A percentile compares a stretch with the other conserved stretches of the same genome.
phyloP scores from a whole-genome alignment of 495 filamentous ascomycete genomes.

The Penicillium desertorum region DNA sequence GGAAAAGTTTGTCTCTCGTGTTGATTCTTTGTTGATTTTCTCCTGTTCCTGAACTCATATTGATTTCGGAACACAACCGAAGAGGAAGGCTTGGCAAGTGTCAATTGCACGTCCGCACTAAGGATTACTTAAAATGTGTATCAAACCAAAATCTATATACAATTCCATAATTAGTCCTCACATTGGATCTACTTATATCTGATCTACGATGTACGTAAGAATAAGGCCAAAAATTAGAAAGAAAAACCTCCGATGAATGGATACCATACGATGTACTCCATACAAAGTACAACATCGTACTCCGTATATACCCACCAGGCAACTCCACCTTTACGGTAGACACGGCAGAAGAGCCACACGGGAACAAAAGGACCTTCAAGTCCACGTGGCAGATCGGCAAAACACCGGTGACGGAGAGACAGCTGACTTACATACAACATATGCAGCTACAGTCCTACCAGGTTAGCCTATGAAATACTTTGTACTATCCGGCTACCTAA shows the following conservation, averaged over 20 bases:
- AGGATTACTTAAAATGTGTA: not conserved
- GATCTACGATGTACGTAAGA: not conserved
- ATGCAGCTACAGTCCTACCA: not conserved
- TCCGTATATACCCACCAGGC: not conserved
- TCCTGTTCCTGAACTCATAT: not conserved
- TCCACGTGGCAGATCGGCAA: conserved; percentile 16
- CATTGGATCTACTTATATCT: not conserved
- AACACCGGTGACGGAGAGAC: conserved; percentile 2
- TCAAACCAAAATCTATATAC: not conserved
- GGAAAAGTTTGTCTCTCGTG: not conserved
- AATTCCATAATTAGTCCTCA: not conserved
- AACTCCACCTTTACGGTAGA: conserved; percentile 2
- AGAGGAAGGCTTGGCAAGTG: not conserved
- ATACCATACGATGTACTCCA: not conserved
- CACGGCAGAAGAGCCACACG: conserved; percentile 3
- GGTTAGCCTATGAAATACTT: not conserved
- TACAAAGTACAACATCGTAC: not conserved
- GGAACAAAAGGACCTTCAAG: conserved; percentile 2
- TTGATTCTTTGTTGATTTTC: not conserved
- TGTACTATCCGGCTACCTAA: not conserved
- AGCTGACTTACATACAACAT: not conserved
- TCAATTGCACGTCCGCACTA: not conserved
- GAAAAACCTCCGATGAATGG: not conserved
- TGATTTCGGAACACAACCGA: not conserved
- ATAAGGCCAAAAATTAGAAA: not conserved